phyloP scores from a whole-genome alignment of 805 yeast genomes.

The Barnettozyma sucrosica region DNA sequence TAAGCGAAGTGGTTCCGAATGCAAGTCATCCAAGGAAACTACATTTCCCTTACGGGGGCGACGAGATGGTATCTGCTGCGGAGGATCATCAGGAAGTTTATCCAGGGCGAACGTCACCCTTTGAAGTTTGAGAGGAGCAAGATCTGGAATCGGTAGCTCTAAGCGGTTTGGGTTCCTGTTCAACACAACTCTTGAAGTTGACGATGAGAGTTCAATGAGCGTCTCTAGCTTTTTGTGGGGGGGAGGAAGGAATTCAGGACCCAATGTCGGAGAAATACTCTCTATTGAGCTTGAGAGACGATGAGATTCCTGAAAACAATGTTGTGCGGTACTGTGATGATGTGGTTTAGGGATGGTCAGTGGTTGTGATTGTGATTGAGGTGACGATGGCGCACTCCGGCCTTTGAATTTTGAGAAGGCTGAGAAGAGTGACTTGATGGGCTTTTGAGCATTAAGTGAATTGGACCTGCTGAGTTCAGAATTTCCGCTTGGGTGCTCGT shows the following conservation, averaged over 20 bases:
- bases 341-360: slow-evolving; percentile 13
- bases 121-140: slow-evolving; percentile 36
- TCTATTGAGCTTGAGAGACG: slow-evolving; percentile 12
- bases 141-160: slow-evolving; percentile 28
- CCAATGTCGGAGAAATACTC: slow-evolving; percentile 14
- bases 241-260: slow-evolving; percentile 4
- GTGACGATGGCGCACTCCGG: slow-evolving; percentile 16
- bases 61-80: slow-evolving; percentile 89
- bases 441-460: slow-evolving; percentile 19
- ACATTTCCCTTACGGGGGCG: slow-evolving; percentile 78
- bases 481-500: background rate
- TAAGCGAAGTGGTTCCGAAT: slow-evolving; percentile 52
- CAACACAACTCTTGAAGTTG: slow-evolving; percentile 30
- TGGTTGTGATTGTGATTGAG: slow-evolving; percentile 14
- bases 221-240: slow-evolving; percentile 9
- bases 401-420: slow-evolving; percentile 27
- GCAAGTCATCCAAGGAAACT: slow-evolving; percentile 59
- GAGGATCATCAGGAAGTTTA: slow-evolving; percentile 73
- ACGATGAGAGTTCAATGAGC: background rate
- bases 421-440: slow-evolving; percentile 26
- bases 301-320: background rate
- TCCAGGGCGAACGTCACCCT: slow-evolving; percentile 77
- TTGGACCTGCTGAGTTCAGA: slow-evolving; percentile 16
- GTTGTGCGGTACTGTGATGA: slow-evolving; percentile 4
- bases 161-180: slow-evolving; percentile 41